phyloP scores from a whole-genome alignment of 2,329 filamentous ascomycete genomes.

The Lachnellula suecica region DNA sequence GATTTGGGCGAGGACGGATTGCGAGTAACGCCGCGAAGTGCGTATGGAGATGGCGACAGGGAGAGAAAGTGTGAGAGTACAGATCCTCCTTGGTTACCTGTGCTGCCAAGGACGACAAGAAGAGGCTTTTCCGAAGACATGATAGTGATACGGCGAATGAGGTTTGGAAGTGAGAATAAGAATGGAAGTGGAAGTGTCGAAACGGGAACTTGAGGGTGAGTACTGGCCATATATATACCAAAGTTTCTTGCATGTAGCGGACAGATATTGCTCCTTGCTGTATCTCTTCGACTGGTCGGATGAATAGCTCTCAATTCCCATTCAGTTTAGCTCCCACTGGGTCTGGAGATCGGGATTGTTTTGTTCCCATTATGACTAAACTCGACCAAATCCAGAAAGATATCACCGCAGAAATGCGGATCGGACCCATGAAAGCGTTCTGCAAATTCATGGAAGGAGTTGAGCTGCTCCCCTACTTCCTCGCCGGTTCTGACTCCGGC shows the following conservation, averaged over 20 bases:
- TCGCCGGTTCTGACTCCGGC: conserved; percentile 6
- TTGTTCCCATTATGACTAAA: conserved; percentile 4
- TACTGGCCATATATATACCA: conserved; percentile 3
- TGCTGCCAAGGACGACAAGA: conserved; percentile 43
- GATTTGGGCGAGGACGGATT: conserved; percentile 38
- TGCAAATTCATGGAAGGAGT: conserved; percentile 6
- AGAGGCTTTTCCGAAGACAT: conserved; percentile 29
- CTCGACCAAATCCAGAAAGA: conserved; percentile 5
- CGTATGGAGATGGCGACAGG: conserved; percentile 4
- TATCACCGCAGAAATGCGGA: conserved; percentile 4
- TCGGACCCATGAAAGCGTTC: conserved; percentile 1
- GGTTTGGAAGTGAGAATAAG: neutral
- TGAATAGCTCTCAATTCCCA: neutral
- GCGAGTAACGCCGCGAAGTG: conserved; percentile 46
- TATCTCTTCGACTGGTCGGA: conserved; percentile 2
- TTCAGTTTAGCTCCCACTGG: conserved; percentile 7
- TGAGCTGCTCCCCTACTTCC: conserved; percentile 6
- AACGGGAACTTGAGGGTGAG: conserved; percentile 2
- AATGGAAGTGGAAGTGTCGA: conserved; percentile 3
- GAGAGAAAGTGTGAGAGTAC: conserved; percentile 42
- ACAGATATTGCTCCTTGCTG: conserved; percentile 1
- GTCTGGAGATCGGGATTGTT: no score
- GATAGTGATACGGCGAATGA: neutral
- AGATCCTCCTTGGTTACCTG: conserved; percentile 48
- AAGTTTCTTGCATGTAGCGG: conserved; percentile 1